A percentile compares a stretch with the other conserved stretches of the same genome.
phyloP scores from a whole-genome alignment of 805 yeast genomes.

The Wickerhamomyces pijperi region DNA sequence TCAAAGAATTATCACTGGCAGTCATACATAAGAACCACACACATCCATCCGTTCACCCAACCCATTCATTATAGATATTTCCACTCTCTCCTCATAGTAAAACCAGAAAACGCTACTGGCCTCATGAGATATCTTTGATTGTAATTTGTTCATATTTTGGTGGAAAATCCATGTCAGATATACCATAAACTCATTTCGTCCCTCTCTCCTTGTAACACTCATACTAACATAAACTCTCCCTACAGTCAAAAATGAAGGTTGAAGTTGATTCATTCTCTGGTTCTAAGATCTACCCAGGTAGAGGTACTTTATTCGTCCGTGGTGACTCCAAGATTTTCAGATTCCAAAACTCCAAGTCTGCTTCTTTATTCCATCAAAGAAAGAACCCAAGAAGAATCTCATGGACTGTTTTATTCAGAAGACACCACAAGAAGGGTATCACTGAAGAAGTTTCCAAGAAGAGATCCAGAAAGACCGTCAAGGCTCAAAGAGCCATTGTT shows the following conservation, averaged over 20 bases:
- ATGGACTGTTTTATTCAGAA: conserved; percentile 99
- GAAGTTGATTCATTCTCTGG: conserved; percentile 99
- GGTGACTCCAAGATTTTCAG: conserved; percentile 99
- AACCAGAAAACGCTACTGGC: too few relatives aligned
- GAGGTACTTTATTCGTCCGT: conserved; percentile 98
- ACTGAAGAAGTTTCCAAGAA: conserved; percentile 97
- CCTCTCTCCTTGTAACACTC: too few relatives aligned
- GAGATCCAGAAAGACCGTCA: conserved; percentile 94
- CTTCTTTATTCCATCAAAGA: conserved; percentile 98
- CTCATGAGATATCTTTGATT: too few relatives aligned
- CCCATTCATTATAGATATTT: too few relatives aligned
- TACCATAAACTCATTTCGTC: too few relatives aligned
- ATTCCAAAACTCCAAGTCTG: conserved; percentile 95
- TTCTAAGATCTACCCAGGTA: conserved; percentile 99
- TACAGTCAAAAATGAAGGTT: conserved; percentile 75
- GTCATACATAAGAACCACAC: too few relatives aligned
- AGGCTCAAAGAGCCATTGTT: conserved; percentile 97
- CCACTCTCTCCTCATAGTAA: too few relatives aligned
- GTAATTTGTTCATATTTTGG: too few relatives aligned
- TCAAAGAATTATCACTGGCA: too few relatives aligned
- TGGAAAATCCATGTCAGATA: too few relatives aligned
- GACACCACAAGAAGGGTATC: conserved; percentile 99
- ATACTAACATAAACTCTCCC: conserved; percentile 10
- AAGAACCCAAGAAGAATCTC: conserved; percentile 99
- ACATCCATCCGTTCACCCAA: too few relatives aligned